Base-by-base conservation (phyloP, 345 rosid species). In the Turritis glabra region DNA sequence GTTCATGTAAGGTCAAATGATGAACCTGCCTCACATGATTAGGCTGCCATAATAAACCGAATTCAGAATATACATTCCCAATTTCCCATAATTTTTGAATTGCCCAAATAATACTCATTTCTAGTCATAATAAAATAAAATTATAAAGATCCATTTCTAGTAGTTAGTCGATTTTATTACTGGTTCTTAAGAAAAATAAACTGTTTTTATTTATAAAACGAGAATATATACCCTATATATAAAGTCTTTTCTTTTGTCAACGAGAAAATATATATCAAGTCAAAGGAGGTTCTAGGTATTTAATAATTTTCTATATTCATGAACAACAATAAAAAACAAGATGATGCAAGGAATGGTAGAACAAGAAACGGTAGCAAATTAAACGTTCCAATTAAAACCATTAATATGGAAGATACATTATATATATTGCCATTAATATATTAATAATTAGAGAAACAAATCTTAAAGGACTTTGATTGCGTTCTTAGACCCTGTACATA, bases 1-100 rank as follows among this genome's bases (percentile, higher is more conserved):
- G 18, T 62, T 41, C 37, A 29, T 46, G 41, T 44, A 27, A 44
- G 17, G 26, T 30, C 56, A 47, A 47, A 30, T 50, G 4, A 30
- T 13, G 22, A 68, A 40, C 52, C 38, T 69, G 54, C 22, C 64
- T 40, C 41, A 12, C 73, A 9, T 40, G 21, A 55, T 41, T 40
- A 40, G 64, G 64, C 64, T 69, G 64, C 43, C 64, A 69, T 55
- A 55, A 55, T 67, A 40, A 69, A 55, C 73, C 29, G 53, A 69
- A 54, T 26, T 55, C 29, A 68, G 41, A 18, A 18, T 54, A n/a
- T 68, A 54, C 40, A 37, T 38, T 38, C 12, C 25, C 7, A 3
- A 44, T 8, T 1, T 27, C n/a, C 0, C 3, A 35, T 35, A 2
- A 27, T n/a, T 47, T 50, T 14, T 0, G 1, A 47, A 11, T 18